A percentile compares a stretch with the other conserved stretches of the same genome.
Conservation (phyloP, 129 eudicot species). For the Tagetes patula region DNA sequence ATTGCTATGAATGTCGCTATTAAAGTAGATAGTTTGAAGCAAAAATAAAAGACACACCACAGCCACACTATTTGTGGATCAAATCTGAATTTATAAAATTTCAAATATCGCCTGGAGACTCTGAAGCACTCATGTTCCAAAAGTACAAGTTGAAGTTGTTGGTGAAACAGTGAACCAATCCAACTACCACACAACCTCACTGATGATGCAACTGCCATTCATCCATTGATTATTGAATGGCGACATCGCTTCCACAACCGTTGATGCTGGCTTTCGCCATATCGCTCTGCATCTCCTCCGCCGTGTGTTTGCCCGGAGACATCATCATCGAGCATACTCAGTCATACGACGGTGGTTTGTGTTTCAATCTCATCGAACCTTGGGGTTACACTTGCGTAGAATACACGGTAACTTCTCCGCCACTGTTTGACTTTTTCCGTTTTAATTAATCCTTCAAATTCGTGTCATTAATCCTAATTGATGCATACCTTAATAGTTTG, state of each 20-base stretch:
- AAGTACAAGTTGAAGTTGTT: conserved; percentile 14
- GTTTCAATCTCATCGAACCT: conserved; percentile 64
- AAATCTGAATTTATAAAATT: conserved; percentile 5
- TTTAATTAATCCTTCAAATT: background rate
- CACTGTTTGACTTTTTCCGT: background rate
- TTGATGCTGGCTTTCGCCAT: conserved; percentile 21
- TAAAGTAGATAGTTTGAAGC: too few species aligned
- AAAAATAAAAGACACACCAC: background rate
- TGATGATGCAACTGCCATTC: background rate
- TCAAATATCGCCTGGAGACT: background rate
- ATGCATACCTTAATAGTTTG: conserved; percentile 6
- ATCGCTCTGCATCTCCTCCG: conserved; percentile 30
- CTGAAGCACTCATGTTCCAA: background rate
- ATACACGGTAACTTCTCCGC: conserved; percentile 55
- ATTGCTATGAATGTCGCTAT: too few species aligned
- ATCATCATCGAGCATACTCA: conserved; percentile 35
- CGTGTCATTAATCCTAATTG: background rate
- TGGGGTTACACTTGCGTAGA: conserved; percentile 79
- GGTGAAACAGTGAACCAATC: background rate
- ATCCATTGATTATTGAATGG: background rate
- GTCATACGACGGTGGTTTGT: conserved; percentile 53
- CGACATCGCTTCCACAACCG: conserved; percentile 22
- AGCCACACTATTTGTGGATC: background rate
- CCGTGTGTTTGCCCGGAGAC: conserved; percentile 26
- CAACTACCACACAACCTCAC: conserved; percentile 29